These are phyloP conservation scores for Dunaliella sp. DNA, from an alignment of 139 green algal genomes.

Conservation along the genomic window DNA sequence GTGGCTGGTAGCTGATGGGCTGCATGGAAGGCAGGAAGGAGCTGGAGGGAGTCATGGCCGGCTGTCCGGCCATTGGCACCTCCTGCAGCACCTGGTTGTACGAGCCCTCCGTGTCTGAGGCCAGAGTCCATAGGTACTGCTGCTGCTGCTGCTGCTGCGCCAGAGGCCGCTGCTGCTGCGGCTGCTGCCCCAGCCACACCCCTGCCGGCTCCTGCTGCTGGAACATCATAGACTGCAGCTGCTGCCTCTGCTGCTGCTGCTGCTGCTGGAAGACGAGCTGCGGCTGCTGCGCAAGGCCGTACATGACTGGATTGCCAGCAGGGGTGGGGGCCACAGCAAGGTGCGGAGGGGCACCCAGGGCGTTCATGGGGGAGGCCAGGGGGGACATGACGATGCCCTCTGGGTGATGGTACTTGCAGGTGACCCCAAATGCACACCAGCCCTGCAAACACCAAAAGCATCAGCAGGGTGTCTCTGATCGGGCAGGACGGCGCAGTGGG, in stretches of 20 bases:
- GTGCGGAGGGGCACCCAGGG: not conserved
- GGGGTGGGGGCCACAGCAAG: not conserved
- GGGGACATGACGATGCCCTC: slow-evolving; percentile 2
- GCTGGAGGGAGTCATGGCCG: not conserved
- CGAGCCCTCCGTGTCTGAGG: not conserved
- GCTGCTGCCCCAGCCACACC: not conserved
- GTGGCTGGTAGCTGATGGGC: not conserved
- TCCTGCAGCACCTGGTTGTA: not conserved
- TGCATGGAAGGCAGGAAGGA: not conserved
- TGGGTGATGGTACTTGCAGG: slow-evolving; percentile 49
- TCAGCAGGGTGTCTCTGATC: too few species aligned
- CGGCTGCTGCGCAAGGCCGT: not conserved
- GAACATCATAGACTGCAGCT: not conserved
- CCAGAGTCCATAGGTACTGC: not conserved
- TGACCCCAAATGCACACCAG: slow-evolving; percentile 37
- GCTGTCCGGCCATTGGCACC: not conserved
- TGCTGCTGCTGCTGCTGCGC: not conserved
- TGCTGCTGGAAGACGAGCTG: not conserved
- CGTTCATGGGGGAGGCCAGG: not conserved
- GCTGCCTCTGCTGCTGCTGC: not conserved
- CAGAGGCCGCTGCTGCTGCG: not conserved
- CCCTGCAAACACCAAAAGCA: slow-evolving; percentile 11
- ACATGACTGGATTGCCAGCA: not conserved
- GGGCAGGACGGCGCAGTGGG: too few species aligned
- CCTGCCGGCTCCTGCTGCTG: not conserved